These are phyloP conservation scores for Backusella tuberculispora DNA, from an alignment of 192 early-diverging fungal species.

Conservation along the genomic window DNA sequence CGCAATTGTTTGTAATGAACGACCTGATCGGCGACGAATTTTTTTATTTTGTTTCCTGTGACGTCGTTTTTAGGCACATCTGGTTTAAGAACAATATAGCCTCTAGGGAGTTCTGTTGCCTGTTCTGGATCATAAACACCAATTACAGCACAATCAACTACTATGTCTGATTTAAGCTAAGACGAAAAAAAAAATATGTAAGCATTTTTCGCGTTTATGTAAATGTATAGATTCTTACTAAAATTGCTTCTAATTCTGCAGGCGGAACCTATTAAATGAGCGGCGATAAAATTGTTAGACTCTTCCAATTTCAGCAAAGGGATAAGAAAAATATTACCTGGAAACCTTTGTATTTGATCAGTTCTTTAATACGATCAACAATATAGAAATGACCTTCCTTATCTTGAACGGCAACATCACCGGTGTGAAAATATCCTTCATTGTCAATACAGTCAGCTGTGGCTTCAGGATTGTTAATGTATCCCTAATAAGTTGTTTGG, in stretches of 20 bases:
- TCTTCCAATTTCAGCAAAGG: not conserved
- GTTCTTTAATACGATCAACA: constrained; percentile 77
- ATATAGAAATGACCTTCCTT: constrained; percentile 66
- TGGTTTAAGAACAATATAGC: constrained; percentile 69
- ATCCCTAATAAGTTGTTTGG: constrained; percentile 24
- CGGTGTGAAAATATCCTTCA: constrained; percentile 58
- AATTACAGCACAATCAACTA: constrained; percentile 75
- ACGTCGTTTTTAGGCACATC: constrained; percentile 41
- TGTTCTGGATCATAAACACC: constrained; percentile 62
- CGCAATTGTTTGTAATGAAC: constrained; percentile 76
- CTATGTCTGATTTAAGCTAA: constrained; percentile 3
- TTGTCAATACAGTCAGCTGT: constrained; percentile 46
- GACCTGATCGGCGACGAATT: constrained; percentile 59
- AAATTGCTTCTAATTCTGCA: constrained; percentile 65
- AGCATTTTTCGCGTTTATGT: not conserved
- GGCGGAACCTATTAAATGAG: constrained; percentile 40
- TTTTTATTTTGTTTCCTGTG: constrained; percentile 47
- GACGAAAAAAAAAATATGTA: not conserved
- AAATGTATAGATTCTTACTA: constrained; percentile 38
- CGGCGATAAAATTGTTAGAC: not conserved
- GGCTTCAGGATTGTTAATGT: constrained; percentile 47
- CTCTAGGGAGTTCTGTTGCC: constrained; percentile 77
- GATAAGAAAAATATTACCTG: constrained; percentile 48
- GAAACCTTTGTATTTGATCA: constrained; percentile 54
- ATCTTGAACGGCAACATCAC: constrained; percentile 57